Evolutionary conservation across 306 rosid species (phyloP).

Genomic region (Prunus mume): DNA sequence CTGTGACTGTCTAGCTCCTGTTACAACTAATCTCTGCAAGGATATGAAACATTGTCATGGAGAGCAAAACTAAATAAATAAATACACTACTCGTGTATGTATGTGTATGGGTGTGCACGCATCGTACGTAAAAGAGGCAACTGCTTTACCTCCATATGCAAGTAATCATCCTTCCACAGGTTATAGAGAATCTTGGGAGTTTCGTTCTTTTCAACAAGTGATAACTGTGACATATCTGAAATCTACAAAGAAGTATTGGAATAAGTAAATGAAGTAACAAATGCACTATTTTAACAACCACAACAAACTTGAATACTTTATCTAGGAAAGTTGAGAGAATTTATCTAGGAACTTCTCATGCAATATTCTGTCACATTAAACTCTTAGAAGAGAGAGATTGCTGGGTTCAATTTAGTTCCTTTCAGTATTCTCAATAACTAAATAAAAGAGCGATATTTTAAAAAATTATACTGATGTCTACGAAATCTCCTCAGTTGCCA

Average conservation of each 20-base stretch:
- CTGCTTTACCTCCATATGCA: constrained; percentile 77
- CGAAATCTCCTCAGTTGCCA: background rate
- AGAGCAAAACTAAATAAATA: background rate
- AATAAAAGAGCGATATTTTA: background rate
- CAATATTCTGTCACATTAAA: background rate
- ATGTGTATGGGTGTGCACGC: background rate
- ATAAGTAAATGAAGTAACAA: constrained; percentile 2
- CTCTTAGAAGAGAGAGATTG: background rate
- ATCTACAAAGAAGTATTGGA: constrained; percentile 36
- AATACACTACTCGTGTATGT: background rate
- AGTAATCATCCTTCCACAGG: constrained; percentile 81
- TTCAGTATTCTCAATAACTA: background rate
- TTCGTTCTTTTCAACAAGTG: constrained; percentile 69
- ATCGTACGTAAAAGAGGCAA: constrained; percentile 4
- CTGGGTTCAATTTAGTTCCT: background rate
- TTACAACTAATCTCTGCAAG: constrained; percentile 59
- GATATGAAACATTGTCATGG: constrained; percentile 13
- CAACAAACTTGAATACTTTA: background rate
- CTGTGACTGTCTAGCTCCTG: constrained; percentile 24
- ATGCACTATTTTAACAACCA: background rate
- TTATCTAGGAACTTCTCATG: background rate
- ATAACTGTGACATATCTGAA: constrained; percentile 47
- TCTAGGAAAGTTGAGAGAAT: background rate
- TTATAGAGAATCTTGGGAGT: constrained; percentile 62
- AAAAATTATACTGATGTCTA: background rate